Evolutionary conservation across 164 flowering plant genomes (phyloP).

Genomic region (Paratinospora sagittata): DNA sequence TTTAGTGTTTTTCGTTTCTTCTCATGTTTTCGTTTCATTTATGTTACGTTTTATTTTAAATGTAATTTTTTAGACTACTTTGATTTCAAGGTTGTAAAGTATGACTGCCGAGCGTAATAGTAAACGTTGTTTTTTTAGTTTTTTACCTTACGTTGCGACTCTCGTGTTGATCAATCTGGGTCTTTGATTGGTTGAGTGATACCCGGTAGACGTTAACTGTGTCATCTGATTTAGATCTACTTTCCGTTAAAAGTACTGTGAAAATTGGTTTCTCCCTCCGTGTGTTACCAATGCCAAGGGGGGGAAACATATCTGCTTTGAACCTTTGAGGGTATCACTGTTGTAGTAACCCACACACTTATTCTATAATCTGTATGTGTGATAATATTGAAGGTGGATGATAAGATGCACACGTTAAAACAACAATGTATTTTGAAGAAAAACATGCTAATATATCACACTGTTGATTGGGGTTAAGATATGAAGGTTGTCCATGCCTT

Average conservation of each 20-base stretch:
- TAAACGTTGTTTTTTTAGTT: neutral
- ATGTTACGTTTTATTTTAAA: neutral
- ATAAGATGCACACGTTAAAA: too few relatives aligned
- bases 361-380: neutral
- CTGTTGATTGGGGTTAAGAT: neutral
- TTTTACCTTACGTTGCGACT: neutral
- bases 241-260: too few relatives aligned
- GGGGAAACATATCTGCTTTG: neutral
- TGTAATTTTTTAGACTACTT: too few relatives aligned
- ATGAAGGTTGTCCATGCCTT: neutral
- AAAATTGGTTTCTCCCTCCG: too few relatives aligned
- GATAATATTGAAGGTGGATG: too few relatives aligned
- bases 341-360: neutral
- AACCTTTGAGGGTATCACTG: neutral
- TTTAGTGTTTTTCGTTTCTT: neutral
- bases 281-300: neutral
- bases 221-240: too few relatives aligned
- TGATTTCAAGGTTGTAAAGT: too few relatives aligned
- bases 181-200: neutral
- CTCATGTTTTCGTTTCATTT: too few relatives aligned
- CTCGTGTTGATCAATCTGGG: neutral
- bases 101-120: too few relatives aligned
- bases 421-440: too few relatives aligned
- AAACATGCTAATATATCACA: too few relatives aligned
- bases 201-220: too few relatives aligned